A percentile compares a stretch with the other conserved stretches of the same genome.
These are phyloP conservation scores for Cryptococcus sp. DNA, from an alignment of 1,284 basidiomycete species.

Conservation along the genomic window DNA sequence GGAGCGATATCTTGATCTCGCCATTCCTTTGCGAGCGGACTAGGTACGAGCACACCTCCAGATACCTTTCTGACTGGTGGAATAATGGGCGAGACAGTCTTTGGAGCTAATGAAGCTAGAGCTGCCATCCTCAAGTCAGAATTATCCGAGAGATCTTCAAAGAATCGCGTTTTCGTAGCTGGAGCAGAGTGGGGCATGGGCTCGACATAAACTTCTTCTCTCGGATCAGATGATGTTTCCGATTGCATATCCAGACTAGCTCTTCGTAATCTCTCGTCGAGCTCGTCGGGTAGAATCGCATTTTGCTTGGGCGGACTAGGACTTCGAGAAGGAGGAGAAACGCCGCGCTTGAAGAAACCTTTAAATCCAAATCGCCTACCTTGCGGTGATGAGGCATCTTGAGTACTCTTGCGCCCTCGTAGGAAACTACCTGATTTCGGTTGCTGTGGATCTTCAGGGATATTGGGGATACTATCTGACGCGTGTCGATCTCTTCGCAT, in stretches of 20 bases:
- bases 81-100: not conserved
- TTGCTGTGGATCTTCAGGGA: conserved; percentile 1
- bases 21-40: conserved; percentile 43
- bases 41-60: conserved; percentile 39
- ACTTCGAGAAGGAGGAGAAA: conserved; percentile 41
- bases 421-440: conserved; percentile 12
- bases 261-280: conserved; percentile 37
- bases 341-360: conserved; percentile 37
- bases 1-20: conserved; percentile 15
- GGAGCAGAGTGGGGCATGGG: conserved; percentile 29
- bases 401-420: conserved; percentile 8
- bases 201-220: conserved; percentile 1
- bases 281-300: conserved; percentile 36
- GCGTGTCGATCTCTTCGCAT: conserved; percentile 19
- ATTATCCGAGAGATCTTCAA: conserved; percentile 16
- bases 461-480: not conserved
- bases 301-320: conserved; percentile 34
- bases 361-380: conserved; percentile 16
- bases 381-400: not conserved
- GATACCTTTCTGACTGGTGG: not conserved
- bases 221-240: conserved; percentile 1
- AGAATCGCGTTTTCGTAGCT: conserved; percentile 37
- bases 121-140: not conserved
- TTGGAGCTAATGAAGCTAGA: not conserved
- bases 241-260: conserved; percentile 35